Evolutionary conservation across 2,329 filamentous ascomycete species (phyloP).

Genomic region (Trichoderma sp.): DNA sequence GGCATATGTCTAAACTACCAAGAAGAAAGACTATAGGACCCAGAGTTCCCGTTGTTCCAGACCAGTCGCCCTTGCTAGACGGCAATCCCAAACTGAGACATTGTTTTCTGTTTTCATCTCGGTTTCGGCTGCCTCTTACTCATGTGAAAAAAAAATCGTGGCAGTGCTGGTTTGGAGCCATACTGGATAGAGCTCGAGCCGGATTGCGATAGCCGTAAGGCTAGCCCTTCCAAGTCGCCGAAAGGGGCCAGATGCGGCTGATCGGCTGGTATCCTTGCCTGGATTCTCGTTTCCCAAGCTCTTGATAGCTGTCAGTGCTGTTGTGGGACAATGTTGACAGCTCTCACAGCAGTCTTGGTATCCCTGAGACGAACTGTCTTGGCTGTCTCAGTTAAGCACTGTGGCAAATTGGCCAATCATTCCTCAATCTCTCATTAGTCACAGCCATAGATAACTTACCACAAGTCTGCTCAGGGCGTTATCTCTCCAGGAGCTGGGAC

Average conservation of each 20-base stretch:
- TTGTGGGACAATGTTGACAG: background rate
- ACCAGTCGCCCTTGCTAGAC: background rate
- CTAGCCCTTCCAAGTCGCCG: slow-evolving; percentile 1
- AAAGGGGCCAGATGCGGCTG: slow-evolving; percentile 5
- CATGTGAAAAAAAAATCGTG: background rate
- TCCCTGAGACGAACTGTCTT: background rate
- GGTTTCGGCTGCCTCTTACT: background rate
- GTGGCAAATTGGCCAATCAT: background rate
- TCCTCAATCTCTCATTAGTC: background rate
- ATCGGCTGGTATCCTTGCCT: background rate
- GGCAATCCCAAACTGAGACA: background rate
- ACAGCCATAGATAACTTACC: background rate
- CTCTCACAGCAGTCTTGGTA: background rate
- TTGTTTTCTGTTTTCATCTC: background rate
- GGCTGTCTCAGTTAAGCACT: background rate
- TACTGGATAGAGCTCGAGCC: slow-evolving; percentile 3
- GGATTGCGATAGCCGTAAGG: slow-evolving; percentile 6
- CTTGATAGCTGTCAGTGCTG: background rate
- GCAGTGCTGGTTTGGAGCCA: background rate
- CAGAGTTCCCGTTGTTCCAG: background rate
- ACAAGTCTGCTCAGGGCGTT: background rate
- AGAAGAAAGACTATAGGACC: background rate
- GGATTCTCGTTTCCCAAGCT: background rate
- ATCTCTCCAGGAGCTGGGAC: background rate
- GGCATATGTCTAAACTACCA: background rate